Conservation (phyloP, 164 flowering plant species). For the Euptelea pleiosperma region DNA sequence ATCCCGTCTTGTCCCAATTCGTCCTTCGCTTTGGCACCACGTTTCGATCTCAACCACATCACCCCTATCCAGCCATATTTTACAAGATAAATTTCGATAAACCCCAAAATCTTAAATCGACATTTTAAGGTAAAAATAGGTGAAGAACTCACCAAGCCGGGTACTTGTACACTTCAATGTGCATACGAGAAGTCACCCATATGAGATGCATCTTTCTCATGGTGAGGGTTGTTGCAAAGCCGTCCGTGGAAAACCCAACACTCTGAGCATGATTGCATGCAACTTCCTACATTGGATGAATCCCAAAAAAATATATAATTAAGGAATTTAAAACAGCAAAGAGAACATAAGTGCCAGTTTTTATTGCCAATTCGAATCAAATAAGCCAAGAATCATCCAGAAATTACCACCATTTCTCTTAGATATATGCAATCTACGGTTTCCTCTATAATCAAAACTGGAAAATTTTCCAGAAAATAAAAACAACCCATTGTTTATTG, state of each 20-base stretch:
- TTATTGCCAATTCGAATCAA: neutral
- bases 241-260: conserved; percentile 95
- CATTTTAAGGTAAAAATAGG: neutral
- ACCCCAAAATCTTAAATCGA: conserved; percentile 1
- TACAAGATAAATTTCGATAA: neutral
- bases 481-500: neutral
- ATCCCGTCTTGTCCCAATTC: conserved; percentile 92
- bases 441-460: too few species aligned
- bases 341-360: neutral
- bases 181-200: conserved; percentile 99
- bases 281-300: conserved; percentile 57
- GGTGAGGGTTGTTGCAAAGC: conserved; percentile 83
- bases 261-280: conserved; percentile 95
- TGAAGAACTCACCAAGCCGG: conserved; percentile 77
- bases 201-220: conserved; percentile 95
- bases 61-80: conserved; percentile 50
- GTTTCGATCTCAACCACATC: conserved; percentile 97
- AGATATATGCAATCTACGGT: neutral
- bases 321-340: too few species aligned
- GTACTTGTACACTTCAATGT: conserved; percentile 90
- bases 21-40: conserved; percentile 95
- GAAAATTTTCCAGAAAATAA: neutral
- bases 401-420: neutral
- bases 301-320: neutral
- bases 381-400: neutral